Conservation (phyloP, 108 stramenopile genomes). For the Poteriospumella lacustris region DNA sequence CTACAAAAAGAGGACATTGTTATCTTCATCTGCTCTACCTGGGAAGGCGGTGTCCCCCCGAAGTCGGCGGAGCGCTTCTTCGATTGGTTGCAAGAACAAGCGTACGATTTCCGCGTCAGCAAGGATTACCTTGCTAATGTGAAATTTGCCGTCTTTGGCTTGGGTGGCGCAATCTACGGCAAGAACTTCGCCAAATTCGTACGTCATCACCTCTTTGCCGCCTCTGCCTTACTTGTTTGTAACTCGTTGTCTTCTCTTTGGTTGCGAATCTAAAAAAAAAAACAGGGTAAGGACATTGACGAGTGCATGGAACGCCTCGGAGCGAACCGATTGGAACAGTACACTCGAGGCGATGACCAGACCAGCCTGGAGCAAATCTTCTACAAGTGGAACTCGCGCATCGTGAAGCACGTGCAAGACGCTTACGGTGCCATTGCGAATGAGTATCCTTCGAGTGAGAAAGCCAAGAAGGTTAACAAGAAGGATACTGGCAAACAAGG, state of each 20-base stretch:
- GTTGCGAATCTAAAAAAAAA: no score
- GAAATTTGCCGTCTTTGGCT: constrained; percentile 4
- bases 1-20: not conserved
- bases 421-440: not conserved
- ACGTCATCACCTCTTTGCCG: not conserved
- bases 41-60: not conserved
- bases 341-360: constrained; percentile 11
- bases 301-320: not conserved
- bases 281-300: not conserved
- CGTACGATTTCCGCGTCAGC: constrained; percentile 18
- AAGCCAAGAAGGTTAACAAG: not conserved
- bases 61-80: not conserved
- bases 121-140: not conserved
- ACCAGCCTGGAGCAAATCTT: not conserved
- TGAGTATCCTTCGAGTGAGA: not conserved
- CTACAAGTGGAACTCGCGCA: not conserved
- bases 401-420: not conserved
- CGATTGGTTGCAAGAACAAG: not conserved
- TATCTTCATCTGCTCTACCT: constrained; percentile 4
- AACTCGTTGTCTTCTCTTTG: not conserved
- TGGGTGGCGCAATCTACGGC: not conserved
- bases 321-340: not conserved
- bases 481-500: not conserved
- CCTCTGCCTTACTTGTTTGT: not conserved
- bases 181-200: constrained; percentile 17